Conservation (phyloP, 2,329 filamentous ascomycete genomes). For the Penicillium sp. region DNA sequence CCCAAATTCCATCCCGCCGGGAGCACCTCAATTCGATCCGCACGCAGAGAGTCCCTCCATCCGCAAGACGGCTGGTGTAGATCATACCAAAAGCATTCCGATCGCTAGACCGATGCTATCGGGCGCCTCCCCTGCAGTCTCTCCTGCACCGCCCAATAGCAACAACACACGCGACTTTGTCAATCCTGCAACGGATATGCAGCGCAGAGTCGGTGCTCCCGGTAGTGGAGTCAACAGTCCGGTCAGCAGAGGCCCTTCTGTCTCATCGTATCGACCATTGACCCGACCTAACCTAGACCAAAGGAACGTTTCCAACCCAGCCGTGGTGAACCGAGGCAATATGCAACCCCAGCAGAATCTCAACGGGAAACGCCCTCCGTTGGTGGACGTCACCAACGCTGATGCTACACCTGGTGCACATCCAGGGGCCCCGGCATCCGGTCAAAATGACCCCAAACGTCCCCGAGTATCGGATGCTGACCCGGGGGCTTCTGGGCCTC, state of each 20-base stretch:
- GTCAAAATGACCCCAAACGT: conserved; percentile 34
- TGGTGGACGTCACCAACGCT: conserved; percentile 48
- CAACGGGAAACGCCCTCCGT: conserved; percentile 44
- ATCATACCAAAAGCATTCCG: conserved; percentile 74
- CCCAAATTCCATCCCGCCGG: conserved; percentile 42
- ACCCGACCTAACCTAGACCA: conserved; percentile 41
- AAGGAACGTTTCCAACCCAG: conserved; percentile 19
- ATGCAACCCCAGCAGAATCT: conserved; percentile 30
- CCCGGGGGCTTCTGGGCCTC: conserved; percentile 9
- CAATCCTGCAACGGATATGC: conserved; percentile 36
- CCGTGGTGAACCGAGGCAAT: conserved; percentile 18
- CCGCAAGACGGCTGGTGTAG: conserved; percentile 81
- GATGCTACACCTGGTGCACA: conserved; percentile 18
- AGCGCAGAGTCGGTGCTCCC: conserved; percentile 38
- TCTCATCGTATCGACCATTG: conserved; percentile 45
- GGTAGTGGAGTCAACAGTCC: conserved; percentile 31
- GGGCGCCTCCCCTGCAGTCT: conserved; percentile 28
- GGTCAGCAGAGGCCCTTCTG: conserved; percentile 34
- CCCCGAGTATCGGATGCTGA: conserved; percentile 25
- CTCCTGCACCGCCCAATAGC: conserved; percentile 15
- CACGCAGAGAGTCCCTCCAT: conserved; percentile 79
- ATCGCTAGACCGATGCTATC: conserved; percentile 53
- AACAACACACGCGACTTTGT: conserved; percentile 34
- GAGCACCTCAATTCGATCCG: conserved; percentile 65
- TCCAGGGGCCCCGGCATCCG: conserved; percentile 24